Evolutionary conservation across 2,329 filamentous ascomycete species (phyloP), one percentile per base, ranked within the genome.

Genomic region (Fusarium humuli): DNA sequence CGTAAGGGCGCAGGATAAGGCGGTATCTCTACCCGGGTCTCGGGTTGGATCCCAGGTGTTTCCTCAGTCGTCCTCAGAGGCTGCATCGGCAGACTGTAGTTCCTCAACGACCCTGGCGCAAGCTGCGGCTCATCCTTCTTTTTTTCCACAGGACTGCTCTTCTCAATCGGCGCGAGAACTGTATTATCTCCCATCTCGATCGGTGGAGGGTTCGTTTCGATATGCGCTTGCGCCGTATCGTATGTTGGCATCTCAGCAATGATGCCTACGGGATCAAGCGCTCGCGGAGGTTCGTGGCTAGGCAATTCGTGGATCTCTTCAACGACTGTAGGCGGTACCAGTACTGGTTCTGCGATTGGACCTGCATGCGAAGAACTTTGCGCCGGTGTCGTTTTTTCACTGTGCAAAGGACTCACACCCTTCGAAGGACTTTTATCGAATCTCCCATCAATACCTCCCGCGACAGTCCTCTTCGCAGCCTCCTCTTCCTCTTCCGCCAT

Each of bases 211-310:
- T 85, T 77, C 14, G 73, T 76, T 65, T 86, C 84, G 8, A 82
- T 78, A 2, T 75, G 74, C 9, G 84, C 81, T 10, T 67, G 68
- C 1, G 77, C 79, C 1, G 84, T 85, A 23, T 79, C 73, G 20
- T 82, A 80, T 12, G 83, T 85, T 7, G 82, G 73, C 77, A 87
- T 82, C 73, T 87, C 85, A 5, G 84, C 81, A 23, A 86, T 76
- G 18, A 81, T 42, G 2, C 84, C 84, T 3, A 85, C 78, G 0
- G 84, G 83, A 37, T 83, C 77, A 16, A 77, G 80, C 6, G 61
- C 42, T 10, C 74, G 71, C 16, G 71, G 61, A 14, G 65, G 66
- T 6, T 73, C 69, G 20, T 77, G 62, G 12, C 72, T 79, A 0
- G 77, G 74, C 6, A 79, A 77, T 69, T 80, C 78, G 27, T 76